Evolutionary conservation across 2,329 filamentous ascomycete species (phyloP), one percentile per base, ranked within the genome.

Genomic region (Fusarium circinatum): DNA sequence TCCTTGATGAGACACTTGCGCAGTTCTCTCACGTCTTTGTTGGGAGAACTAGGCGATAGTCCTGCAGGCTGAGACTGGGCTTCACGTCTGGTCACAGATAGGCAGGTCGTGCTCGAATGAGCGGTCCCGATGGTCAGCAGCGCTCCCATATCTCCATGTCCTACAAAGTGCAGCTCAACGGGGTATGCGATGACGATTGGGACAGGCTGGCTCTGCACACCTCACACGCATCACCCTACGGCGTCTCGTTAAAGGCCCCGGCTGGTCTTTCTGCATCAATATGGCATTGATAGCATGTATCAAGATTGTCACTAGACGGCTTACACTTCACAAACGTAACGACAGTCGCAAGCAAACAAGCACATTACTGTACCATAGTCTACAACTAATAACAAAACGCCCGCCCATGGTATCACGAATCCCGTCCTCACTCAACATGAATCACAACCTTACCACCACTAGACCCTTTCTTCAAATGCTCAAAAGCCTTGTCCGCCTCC

Each of bases 361-460:
- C 14, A 39, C 39, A 36, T n/a, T 20, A 45, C 26, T 48, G 17
- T 54, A 62, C n/a, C n/a, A 41, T 45, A 59, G 26, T 51, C 18
- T 60, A 66, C 34, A 24, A 41, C 20, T 48, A 42, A 47, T 34
- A 48, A 13, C 28, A 48, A 48, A n/a, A 57, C 38, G 8, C 30
- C 47, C 18, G n/a, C 36, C 15, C 52, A 18, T 54, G 41, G 54
- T 55, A 74, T 73, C 61, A 70, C 32, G 59, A 30, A 52, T 20
- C 22, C 18, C 26, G 39, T 26, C 28, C 30, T 20, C 71, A 65
- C 15, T 60, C 62, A 56, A 79, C 73, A 9, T 71, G 71, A 34
- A 84, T 75, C 42, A 92, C 83, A 73, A 93, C 82, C 83, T 93
- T 93, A 1, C 91, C 91, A 58, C 82, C 87, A 8, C 87, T 84